Evolutionary conservation across 192 early-diverging fungal genomes (phyloP).

Genomic region (Jimgerdemannia flammicorona): DNA sequence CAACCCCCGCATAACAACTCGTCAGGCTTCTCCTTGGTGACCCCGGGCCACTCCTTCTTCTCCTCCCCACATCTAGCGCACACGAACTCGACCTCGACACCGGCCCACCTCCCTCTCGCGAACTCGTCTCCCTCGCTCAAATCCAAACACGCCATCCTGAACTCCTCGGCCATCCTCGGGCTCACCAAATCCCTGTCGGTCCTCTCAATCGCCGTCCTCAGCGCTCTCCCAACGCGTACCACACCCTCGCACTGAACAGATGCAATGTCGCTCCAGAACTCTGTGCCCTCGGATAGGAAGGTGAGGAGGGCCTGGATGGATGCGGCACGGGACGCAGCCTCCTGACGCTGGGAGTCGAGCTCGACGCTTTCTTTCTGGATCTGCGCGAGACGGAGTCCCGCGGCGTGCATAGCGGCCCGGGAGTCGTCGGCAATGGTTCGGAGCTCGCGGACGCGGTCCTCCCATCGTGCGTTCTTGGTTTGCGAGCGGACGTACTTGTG

Average conservation of each 20-base stretch:
- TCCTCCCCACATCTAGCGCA: background rate
- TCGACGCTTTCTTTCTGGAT: background rate
- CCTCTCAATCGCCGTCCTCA: background rate
- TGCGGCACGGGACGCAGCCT: background rate
- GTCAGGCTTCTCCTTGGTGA: background rate
- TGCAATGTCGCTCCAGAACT: background rate
- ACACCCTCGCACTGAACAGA: background rate
- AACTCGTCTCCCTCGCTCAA: background rate
- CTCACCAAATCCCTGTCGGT: background rate
- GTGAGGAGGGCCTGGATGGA: background rate
- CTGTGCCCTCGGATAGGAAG: background rate
- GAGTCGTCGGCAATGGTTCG: background rate
- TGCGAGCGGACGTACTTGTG: background rate
- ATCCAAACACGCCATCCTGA: background rate
- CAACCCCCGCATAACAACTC: background rate
- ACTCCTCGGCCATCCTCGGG: background rate
- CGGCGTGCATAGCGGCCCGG: background rate
- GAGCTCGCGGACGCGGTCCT: background rate
- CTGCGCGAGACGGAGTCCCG: background rate
- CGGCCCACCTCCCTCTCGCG: background rate
- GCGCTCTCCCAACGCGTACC: background rate
- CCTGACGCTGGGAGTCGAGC: background rate
- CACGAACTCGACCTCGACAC: background rate
- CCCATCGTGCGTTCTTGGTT: background rate
- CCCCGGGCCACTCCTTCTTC: background rate